Percentiles rank a stretch among this genome's conserved stretches.
Evolutionary conservation across 2,329 filamentous ascomycete species (phyloP).

Genomic region (Diaporthe vaccinii): DNA sequence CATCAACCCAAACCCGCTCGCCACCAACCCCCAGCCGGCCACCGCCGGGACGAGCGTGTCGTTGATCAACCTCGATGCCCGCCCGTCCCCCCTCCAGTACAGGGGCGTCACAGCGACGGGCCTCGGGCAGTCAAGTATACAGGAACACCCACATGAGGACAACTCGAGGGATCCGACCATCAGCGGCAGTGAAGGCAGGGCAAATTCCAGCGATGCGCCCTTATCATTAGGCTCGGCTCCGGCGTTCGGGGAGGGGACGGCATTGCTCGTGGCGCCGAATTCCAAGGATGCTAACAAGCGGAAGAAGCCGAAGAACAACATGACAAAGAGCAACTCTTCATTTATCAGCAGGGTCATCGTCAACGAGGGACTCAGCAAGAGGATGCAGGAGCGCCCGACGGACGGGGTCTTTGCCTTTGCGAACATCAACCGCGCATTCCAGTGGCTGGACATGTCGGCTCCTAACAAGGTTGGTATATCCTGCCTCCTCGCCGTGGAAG

Average conservation of each 20-base stretch:
- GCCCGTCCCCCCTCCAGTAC: constrained; percentile 68
- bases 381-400: constrained; percentile 80
- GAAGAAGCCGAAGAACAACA: constrained; percentile 97
- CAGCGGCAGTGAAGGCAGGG: constrained; percentile 66
- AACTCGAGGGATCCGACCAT: constrained; percentile 72
- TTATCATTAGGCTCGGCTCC: constrained; percentile 65
- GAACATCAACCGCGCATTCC: constrained; percentile 94
- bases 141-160: constrained; percentile 73
- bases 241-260: constrained; percentile 89
- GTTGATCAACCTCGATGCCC: constrained; percentile 78
- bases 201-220: constrained; percentile 66
- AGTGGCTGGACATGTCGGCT: constrained; percentile 93
- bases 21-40: constrained; percentile 86
- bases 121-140: constrained; percentile 65
- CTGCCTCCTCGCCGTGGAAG: background rate
- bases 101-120: constrained; percentile 66
- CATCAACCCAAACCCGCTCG: constrained; percentile 89
- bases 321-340: constrained; percentile 98
- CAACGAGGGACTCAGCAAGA: constrained; percentile 84
- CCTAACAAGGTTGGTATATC: constrained; percentile 66
- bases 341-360: constrained; percentile 98
- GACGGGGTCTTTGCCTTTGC: constrained; percentile 92
- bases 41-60: constrained; percentile 88
- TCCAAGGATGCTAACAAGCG: constrained; percentile 83
- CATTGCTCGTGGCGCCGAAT: constrained; percentile 73